Evolutionary conservation across 345 rosid species (phyloP).

Genomic region (Ceriops zippeliana): DNA sequence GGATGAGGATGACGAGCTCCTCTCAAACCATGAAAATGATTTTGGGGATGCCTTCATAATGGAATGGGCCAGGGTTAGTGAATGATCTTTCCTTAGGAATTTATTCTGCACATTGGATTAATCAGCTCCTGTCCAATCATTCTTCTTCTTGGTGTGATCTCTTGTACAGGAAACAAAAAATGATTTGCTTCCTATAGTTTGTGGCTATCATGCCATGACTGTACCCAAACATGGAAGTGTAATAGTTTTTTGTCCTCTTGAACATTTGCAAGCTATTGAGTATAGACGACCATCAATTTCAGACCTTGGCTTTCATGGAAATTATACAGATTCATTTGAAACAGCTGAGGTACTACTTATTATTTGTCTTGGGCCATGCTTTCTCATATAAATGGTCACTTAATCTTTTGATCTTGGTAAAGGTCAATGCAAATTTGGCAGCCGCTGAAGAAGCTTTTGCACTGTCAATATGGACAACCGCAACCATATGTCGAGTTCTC

Average conservation of each 20-base stretch:
- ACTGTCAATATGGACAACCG: slow-evolving; percentile 93
- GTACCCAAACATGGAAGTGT: slow-evolving; percentile 66
- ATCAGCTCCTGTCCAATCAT: slow-evolving; percentile 16
- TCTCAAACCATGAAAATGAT: slow-evolving; percentile 48
- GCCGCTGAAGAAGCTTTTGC: slow-evolving; percentile 92
- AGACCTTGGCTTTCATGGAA: slow-evolving; percentile 51
- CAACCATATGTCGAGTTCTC: slow-evolving; percentile 87
- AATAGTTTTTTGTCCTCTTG: slow-evolving; percentile 75
- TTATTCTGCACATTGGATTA: slow-evolving; percentile 7
- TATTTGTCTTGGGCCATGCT: slow-evolving; percentile 14
- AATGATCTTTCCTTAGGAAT: slow-evolving; percentile 7
- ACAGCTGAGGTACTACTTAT: slow-evolving; percentile 57
- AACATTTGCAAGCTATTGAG: slow-evolving; percentile 79
- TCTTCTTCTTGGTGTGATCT: slow-evolving; percentile 16
- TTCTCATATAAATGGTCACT: slow-evolving; percentile 18
- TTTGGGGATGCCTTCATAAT: slow-evolving; percentile 63
- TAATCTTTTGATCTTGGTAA: slow-evolving; percentile 26
- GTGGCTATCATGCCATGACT: slow-evolving; percentile 72
- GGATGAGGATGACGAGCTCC: slow-evolving; percentile 65
- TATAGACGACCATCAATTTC: slow-evolving; percentile 65
- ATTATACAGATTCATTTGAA: slow-evolving; percentile 41
- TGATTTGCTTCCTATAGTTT: slow-evolving; percentile 72
- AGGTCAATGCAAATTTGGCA: slow-evolving; percentile 66
- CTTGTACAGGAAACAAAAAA: slow-evolving; percentile 70
- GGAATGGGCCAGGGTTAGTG: slow-evolving; percentile 94